Evolutionary conservation across 768 basidiomycete genomes (phyloP), one percentile per base, ranked within the genome.

Genomic region (Naematelia encephala): DNA sequence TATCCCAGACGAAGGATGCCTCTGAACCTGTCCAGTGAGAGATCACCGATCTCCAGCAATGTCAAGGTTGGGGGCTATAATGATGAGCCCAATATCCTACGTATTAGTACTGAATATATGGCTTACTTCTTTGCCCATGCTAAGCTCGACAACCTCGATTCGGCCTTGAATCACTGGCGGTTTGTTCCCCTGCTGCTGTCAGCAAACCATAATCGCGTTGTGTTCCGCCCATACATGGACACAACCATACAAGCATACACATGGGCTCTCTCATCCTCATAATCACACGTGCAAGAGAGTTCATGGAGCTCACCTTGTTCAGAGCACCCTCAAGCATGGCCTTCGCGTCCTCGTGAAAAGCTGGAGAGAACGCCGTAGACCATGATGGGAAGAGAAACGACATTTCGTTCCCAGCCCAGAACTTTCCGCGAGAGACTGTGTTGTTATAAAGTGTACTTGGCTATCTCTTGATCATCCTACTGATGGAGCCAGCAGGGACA

Each of bases 91-190:
- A 47, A 30, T n/a, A 57, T 29, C 26, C 56, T 19, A 22, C 11
- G 25, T 57, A 22, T 50, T n/a, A 29, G 73, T 80, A 54, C 60
- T 12, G 11, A 13, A 23, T 22, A 50, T 5, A 26, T 46, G 11
- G 59, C 77, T 29, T 25, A 91, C 93, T 82, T 94, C 88, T 1
- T 89, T 91, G 34, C 96, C 96, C 96, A 99, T 98, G 79, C 97
- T 88, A n/a, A 99, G 80, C 76, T 98, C 96, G 54, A 96, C 89
- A 27, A 99, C 96, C 77, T 98, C 91, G 64, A 99, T 98, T 77
- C 84, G 87, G 79, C 94, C 96, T 54, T 91, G 93, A 66, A 98
- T 97, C 71, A 99, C 88, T 26, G 92, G 91, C 1, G 94, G 96
- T 75, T 96, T 97, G 80, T 86, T 88, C 64, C 96, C 96, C 82